phyloP scores from a whole-genome alignment of 2,329 filamentous ascomycete genomes.

The Thyridium curvatum region DNA sequence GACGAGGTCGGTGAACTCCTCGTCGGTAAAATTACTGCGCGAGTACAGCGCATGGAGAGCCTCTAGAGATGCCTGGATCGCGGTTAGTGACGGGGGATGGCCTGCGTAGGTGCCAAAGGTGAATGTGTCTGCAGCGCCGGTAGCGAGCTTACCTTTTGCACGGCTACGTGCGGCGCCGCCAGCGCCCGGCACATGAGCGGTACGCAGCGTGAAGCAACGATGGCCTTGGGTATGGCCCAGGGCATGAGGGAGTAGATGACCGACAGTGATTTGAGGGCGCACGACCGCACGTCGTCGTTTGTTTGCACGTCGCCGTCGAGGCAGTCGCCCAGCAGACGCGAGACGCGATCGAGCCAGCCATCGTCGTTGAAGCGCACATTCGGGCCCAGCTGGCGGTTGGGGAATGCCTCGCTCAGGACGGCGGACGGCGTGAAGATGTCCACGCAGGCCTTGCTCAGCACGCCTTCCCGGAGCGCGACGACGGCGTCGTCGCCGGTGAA shows the following conservation, averaged over 20 bases:
- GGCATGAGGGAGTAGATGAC: conserved; percentile 73
- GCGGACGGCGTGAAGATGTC: conserved; percentile 83
- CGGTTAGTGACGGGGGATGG: background rate
- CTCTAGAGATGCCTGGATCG: conserved; percentile 66
- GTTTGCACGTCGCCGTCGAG: conserved; percentile 58
- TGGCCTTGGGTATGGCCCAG: conserved; percentile 83
- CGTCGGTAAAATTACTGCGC: conserved; percentile 65
- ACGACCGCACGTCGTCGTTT: conserved; percentile 61
- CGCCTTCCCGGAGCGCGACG: conserved; percentile 73
- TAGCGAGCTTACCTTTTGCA: conserved; percentile 59
- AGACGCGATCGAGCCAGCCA: conserved; percentile 80
- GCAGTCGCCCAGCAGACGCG: conserved; percentile 67
- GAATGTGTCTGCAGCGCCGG: background rate
- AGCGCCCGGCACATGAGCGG: conserved; percentile 65
- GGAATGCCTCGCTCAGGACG: conserved; percentile 70
- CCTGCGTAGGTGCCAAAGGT: background rate
- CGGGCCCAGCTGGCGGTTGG: conserved; percentile 61
- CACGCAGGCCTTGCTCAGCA: conserved; percentile 82
- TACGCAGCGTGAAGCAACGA: conserved; percentile 65
- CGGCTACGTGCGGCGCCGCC: conserved; percentile 60
- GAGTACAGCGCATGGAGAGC: conserved; percentile 78
- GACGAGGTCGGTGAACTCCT: conserved; percentile 73
- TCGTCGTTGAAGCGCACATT: conserved; percentile 72
- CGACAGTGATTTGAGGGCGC: conserved; percentile 70
- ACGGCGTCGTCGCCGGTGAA: conserved; percentile 87